Conservation (phyloP, 2,329 filamentous ascomycete genomes). For the Sclerotinia subarctica region DNA sequence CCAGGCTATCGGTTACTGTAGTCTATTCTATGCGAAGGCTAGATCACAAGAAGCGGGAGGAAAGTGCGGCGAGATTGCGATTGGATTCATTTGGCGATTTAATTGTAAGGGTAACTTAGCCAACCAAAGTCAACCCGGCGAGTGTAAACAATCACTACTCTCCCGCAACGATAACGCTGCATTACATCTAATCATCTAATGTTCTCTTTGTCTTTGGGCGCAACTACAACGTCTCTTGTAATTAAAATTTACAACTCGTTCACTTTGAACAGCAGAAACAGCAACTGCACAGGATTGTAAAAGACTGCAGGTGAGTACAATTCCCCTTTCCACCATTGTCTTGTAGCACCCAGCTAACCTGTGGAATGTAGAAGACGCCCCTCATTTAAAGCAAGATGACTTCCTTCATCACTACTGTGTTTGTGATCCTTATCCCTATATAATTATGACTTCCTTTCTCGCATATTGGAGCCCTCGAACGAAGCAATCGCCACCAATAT, state of each 20-base stretch:
- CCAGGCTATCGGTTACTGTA: slow-evolving; percentile 1
- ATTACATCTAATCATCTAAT: not conserved
- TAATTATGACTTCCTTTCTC: slow-evolving; percentile 40
- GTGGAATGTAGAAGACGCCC: slow-evolving; percentile 31
- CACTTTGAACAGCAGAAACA: not conserved
- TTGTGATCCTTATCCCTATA: slow-evolving; percentile 46
- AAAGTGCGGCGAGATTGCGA: slow-evolving; percentile 8
- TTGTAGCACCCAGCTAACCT: slow-evolving; percentile 33
- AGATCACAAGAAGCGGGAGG: slow-evolving; percentile 5
- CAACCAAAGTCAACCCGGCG: slow-evolving; percentile 1
- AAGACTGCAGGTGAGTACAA: not conserved
- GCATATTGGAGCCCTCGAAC: slow-evolving; percentile 16
- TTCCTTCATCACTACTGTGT: slow-evolving; percentile 81
- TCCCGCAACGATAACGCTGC: slow-evolving; percentile 1
- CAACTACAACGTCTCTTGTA: slow-evolving; percentile 4
- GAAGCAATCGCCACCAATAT: slow-evolving; percentile 4
- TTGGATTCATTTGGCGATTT: slow-evolving; percentile 13
- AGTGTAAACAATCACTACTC: slow-evolving; percentile 11
- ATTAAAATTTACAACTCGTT: not conserved
- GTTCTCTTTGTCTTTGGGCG: not conserved
- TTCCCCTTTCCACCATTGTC: not conserved
- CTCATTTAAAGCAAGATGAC: slow-evolving; percentile 53
- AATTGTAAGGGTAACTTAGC: slow-evolving; percentile 11
- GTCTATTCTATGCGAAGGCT: slow-evolving; percentile 7
- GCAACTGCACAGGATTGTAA: not conserved